Evolutionary conservation across 2,329 filamentous ascomycete species (phyloP).

Genomic region (Sodiomyces alkalinus): DNA sequence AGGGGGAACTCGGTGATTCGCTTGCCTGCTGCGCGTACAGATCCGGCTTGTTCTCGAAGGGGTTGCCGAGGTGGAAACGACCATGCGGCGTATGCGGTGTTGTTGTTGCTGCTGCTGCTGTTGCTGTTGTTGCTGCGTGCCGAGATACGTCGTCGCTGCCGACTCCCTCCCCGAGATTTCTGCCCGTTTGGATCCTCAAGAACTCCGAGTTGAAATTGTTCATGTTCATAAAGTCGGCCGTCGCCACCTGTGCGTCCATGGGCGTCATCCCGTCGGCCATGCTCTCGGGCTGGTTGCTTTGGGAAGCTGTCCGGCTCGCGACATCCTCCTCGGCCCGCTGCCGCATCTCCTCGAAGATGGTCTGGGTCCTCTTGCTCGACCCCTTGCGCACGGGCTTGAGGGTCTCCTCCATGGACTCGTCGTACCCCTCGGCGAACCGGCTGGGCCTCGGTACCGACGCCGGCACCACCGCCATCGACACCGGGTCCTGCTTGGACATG

Average conservation of each 20-base stretch:
- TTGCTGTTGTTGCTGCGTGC: slow-evolving; percentile 16
- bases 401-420: slow-evolving; percentile 52
- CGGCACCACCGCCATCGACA: too few relatives aligned
- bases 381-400: slow-evolving; percentile 38
- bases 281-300: slow-evolving; percentile 12
- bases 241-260: slow-evolving; percentile 29
- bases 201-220: slow-evolving; percentile 31
- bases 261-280: slow-evolving; percentile 31
- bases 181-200: slow-evolving; percentile 20
- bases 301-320: slow-evolving; percentile 13
- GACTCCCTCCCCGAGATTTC: too few relatives aligned
- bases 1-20: slow-evolving; percentile 10
- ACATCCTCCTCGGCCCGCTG: slow-evolving; percentile 36
- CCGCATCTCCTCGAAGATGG: slow-evolving; percentile 43
- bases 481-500: slow-evolving; percentile 23
- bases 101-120: background rate
- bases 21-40: slow-evolving; percentile 14
- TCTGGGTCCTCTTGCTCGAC: slow-evolving; percentile 27
- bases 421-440: slow-evolving; percentile 45
- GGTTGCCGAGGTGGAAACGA: slow-evolving; percentile 22
- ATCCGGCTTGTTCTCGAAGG: slow-evolving; percentile 28
- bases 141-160: slow-evolving; percentile 31
- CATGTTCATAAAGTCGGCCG: slow-evolving; percentile 41
- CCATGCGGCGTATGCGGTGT: slow-evolving; percentile 36
- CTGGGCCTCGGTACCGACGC: slow-evolving; percentile 14